A percentile compares a stretch with the other conserved stretches of the same genome.
These are phyloP conservation scores for Talaromyces sp. DNA, from an alignment of 2,329 filamentous ascomycete genomes.

Conservation along the genomic window DNA sequence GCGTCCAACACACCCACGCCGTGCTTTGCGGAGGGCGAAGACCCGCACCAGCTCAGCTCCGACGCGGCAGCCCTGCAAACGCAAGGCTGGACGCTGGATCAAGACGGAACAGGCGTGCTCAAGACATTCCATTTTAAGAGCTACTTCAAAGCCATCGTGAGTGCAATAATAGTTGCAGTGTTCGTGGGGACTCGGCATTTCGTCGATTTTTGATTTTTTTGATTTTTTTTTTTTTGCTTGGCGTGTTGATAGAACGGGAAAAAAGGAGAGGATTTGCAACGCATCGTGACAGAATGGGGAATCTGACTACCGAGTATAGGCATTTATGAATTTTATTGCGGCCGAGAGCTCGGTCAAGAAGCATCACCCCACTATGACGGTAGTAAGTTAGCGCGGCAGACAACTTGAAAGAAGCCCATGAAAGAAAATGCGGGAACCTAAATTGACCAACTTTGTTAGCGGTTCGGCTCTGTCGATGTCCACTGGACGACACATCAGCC, in stretches of 20 bases:
- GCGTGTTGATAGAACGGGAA: too few species aligned
- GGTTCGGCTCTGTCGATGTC: slow-evolving; percentile 41
- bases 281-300: too few species aligned
- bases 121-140: slow-evolving; percentile 45
- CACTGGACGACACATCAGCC: slow-evolving; percentile 47
- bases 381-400: slow-evolving; percentile 30
- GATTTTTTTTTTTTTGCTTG: not conserved
- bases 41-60: slow-evolving; percentile 28
- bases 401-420: too few species aligned
- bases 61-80: slow-evolving; percentile 29
- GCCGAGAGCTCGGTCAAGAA: slow-evolving; percentile 41
- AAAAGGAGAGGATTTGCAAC: too few species aligned
- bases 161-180: too few species aligned
- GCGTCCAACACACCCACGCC: slow-evolving; percentile 23
- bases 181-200: too few species aligned
- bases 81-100: slow-evolving; percentile 39
- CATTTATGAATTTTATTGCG: slow-evolving; percentile 41
- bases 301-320: slow-evolving; percentile 29
- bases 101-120: slow-evolving; percentile 35
- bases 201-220: not conserved
- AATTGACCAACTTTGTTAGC: slow-evolving; percentile 18
- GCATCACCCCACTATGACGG: slow-evolving; percentile 44
- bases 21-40: slow-evolving; percentile 34
- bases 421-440: not conserved
- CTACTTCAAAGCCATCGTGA: slow-evolving; percentile 43